phyloP scores from a whole-genome alignment of 371 early-diverging fungal genomes.

The Mucor lusitanicus region DNA sequence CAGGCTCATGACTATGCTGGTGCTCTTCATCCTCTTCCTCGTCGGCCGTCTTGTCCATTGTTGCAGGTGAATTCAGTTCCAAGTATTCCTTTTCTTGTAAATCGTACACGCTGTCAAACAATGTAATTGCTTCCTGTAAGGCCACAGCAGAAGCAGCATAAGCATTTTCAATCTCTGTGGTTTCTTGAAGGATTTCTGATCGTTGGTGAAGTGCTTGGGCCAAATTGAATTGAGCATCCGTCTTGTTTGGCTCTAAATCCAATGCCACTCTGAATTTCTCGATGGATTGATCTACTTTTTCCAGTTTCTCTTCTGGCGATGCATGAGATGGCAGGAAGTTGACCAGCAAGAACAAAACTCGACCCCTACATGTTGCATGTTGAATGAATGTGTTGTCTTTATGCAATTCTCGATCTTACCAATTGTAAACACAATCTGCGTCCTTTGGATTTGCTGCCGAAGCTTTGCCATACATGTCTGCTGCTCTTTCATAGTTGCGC shows the following conservation, averaged over 20 bases:
- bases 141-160: slow-evolving; percentile 52
- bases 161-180: slow-evolving; percentile 52
- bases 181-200: slow-evolving; percentile 65
- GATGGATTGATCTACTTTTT: slow-evolving; percentile 57
- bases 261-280: slow-evolving; percentile 56
- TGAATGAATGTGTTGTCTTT: not conserved
- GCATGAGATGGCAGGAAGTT: slow-evolving; percentile 55
- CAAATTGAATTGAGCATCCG: slow-evolving; percentile 72
- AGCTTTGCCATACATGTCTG: slow-evolving; percentile 67
- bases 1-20: slow-evolving; percentile 8
- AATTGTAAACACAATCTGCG: slow-evolving; percentile 70
- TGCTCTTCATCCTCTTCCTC: not conserved
- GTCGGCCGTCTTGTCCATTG: not conserved
- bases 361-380: slow-evolving; percentile 46
- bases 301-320: slow-evolving; percentile 48
- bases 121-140: slow-evolving; percentile 55
- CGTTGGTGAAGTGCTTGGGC: slow-evolving; percentile 68
- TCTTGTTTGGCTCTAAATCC: slow-evolving; percentile 51
- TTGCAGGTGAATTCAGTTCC: not conserved
- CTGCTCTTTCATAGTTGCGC: slow-evolving; percentile 66
- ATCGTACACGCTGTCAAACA: slow-evolving; percentile 53
- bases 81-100: slow-evolving; percentile 49
- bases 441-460: slow-evolving; percentile 55
- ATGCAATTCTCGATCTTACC: slow-evolving; percentile 32
- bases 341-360: slow-evolving; percentile 65